Evolutionary conservation across 345 rosid genomes (phyloP).

Genomic region (Eucalyptus regnans): DNA sequence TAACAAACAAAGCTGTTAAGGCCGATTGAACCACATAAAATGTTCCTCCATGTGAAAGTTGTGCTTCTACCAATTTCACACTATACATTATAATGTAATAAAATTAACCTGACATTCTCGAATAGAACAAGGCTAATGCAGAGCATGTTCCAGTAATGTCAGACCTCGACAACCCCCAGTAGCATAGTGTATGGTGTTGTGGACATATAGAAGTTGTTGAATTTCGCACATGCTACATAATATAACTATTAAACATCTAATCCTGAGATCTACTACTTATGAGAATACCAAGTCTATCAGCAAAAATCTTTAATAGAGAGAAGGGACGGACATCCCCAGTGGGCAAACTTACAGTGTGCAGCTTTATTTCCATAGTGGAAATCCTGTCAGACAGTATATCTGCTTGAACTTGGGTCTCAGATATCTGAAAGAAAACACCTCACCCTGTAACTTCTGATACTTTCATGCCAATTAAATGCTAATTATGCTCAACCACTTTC

Average conservation of each 20-base stretch:
- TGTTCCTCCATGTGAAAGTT: neutral
- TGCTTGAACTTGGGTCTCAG: constrained; percentile 19
- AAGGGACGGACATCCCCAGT: neutral
- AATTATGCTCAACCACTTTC: neutral
- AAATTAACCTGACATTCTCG: neutral
- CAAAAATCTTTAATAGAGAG: neutral
- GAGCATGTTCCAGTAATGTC: neutral
- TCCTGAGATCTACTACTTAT: neutral
- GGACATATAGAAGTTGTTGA: neutral
- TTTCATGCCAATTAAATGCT: neutral
- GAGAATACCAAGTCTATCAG: neutral
- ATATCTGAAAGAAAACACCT: constrained; percentile 16
- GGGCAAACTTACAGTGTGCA: constrained; percentile 25
- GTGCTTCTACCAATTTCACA: neutral
- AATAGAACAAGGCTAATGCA: neutral
- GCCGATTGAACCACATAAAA: neutral
- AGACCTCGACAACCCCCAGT: neutral
- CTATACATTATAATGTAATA: neutral
- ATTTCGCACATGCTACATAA: neutral
- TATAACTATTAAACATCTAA: neutral
- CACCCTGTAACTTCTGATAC: neutral
- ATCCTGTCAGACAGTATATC: constrained; percentile 23
- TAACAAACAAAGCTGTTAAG: neutral
- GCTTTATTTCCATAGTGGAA: constrained; percentile 31
- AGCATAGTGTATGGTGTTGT: neutral